Evolutionary conservation across 2,329 filamentous ascomycete genomes (phyloP), one percentile per base, ranked within the genome.

Genomic region (Xylaria sp.): DNA sequence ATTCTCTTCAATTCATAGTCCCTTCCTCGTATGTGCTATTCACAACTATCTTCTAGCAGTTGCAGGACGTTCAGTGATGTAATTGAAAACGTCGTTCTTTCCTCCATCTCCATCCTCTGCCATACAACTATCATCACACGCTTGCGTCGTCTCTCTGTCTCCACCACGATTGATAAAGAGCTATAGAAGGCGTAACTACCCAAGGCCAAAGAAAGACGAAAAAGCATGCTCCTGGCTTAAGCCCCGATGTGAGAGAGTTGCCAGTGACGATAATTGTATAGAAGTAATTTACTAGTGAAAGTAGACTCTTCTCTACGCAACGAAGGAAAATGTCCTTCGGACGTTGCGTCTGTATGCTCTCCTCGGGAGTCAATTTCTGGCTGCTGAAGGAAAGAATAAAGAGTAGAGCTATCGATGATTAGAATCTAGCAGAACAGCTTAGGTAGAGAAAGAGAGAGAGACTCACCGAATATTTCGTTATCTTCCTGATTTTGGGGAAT

Each of bases 221-320:
- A 60, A 53, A 43, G 41, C 49, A 60, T 60, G 41, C 49, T 54
- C 48, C 41, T 54, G 49, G 48, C 57, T 43, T 54, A 54, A 60
- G 57, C 57, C 57, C 49, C 48, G 57, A 60, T 48, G 41, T 43
- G 49, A 60, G 49, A 60, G 57, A 60, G 48, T 54, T 54, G 49
- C 57, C 49, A 60, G 49, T 60, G 43, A 60, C 48, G 57, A 60
- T 60, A 49, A 60, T 54, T 54, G 49, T 49, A 60, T 49, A 60
- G 49, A 60, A 54, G 57, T 60, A 60, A 48, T 54, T 60, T 54
- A 54, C 41, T 41, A 60, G 49, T 60, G 49, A 60, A 60, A 60
- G 57, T 60, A 54, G 57, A 60, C 49, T 60, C 29, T 60, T 54
- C 35, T 60, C 43, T 54, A 60, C 57, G 57, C 48, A 60, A 60